Conservation (phyloP, 441 rosid genomes). For the Biscutella laevigata region DNA sequence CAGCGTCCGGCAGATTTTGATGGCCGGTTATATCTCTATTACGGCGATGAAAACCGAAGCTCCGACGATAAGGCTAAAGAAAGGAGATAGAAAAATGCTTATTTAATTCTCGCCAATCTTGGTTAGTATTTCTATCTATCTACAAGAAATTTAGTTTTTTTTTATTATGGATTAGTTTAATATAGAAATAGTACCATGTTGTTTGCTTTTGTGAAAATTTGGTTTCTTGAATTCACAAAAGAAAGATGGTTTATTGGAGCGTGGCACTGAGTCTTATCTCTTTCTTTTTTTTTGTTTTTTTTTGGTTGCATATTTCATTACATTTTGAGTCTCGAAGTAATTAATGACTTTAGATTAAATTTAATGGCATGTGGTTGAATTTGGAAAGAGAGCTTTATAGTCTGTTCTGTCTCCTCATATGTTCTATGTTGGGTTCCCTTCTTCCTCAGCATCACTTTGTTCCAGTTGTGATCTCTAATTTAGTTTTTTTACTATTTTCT, state of each 20-base stretch:
- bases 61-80: constrained; percentile 61
- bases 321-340: constrained; percentile 20
- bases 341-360: constrained; percentile 12
- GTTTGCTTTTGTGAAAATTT: constrained; percentile 4
- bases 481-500: no score
- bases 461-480: constrained; percentile 1
- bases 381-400: constrained; percentile 28
- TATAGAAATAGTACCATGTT: constrained; percentile 26
- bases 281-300: no score
- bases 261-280: constrained; percentile 26
- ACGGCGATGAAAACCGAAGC: constrained; percentile 50
- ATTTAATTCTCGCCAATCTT: not conserved
- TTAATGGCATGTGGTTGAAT: constrained; percentile 35
- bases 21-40: constrained; percentile 60
- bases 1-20: constrained; percentile 53
- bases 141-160: not conserved
- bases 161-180: constrained; percentile 15
- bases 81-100: constrained; percentile 35
- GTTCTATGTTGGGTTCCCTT: constrained; percentile 65
- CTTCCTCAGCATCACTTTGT: constrained; percentile 29
- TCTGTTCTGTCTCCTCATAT: constrained; percentile 58
- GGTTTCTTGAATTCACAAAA: constrained; percentile 44
- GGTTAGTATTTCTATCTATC: constrained; percentile 8
- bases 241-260: constrained; percentile 22
- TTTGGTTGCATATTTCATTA: constrained; percentile 14